Evolutionary conservation across 2,329 filamentous ascomycete genomes (phyloP).

Genomic region (Scedosporium dehoogii): DNA sequence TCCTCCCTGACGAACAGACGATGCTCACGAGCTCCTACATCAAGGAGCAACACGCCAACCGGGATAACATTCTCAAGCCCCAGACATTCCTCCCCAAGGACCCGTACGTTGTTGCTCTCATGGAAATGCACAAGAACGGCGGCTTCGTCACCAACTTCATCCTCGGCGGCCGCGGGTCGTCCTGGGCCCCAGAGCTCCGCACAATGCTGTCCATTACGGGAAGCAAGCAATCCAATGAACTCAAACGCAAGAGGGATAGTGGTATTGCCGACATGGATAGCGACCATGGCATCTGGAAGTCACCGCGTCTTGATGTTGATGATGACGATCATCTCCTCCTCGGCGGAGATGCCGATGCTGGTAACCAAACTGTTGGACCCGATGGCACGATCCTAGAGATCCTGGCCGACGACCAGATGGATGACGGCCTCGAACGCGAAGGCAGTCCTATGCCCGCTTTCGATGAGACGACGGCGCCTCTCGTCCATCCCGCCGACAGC

Average conservation of each 20-base stretch:
- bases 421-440: conserved; percentile 34
- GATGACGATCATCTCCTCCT: conserved; percentile 52
- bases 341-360: conserved; percentile 38
- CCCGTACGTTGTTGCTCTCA: conserved; percentile 73
- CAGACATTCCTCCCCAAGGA: conserved; percentile 79
- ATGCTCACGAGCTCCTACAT: conserved; percentile 69
- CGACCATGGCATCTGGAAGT: conserved; percentile 55
- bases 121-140: conserved; percentile 86
- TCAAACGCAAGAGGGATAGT: conserved; percentile 90
- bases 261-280: conserved; percentile 71
- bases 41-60: conserved; percentile 76
- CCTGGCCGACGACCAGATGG: conserved; percentile 45
- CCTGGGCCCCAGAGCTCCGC: conserved; percentile 86
- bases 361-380: conserved; percentile 40
- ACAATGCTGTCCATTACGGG: conserved; percentile 85
- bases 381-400: conserved; percentile 59
- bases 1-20: conserved; percentile 73
- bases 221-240: conserved; percentile 63
- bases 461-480: conserved; percentile 66
- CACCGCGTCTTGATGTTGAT: conserved; percentile 58
- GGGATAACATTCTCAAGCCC: conserved; percentile 75
- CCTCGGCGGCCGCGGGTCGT: conserved; percentile 64
- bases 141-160: conserved; percentile 83
- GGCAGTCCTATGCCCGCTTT: conserved; percentile 50
- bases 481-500: conserved; percentile 72